A percentile compares a stretch with the other conserved stretches of the same genome.
phyloP scores from a whole-genome alignment of 495 filamentous ascomycete genomes.

The Penicillium fimorum region DNA sequence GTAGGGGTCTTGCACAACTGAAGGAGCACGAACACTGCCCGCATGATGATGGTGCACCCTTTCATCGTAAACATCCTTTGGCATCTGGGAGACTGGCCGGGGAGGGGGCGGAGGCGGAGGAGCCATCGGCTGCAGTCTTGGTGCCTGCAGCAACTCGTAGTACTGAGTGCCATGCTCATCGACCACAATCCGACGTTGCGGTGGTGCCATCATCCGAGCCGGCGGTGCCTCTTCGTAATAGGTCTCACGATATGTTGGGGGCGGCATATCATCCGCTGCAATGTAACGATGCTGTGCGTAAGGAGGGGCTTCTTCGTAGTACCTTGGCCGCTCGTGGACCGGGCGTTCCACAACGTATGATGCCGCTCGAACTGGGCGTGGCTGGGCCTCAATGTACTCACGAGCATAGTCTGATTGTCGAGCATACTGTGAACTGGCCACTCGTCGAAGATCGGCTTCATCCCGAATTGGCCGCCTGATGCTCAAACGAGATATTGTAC shows the following conservation, averaged over 20 bases:
- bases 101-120: slow-evolving; percentile 55
- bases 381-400: slow-evolving; percentile 44
- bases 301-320: slow-evolving; percentile 56
- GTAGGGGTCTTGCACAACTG: slow-evolving; percentile 44
- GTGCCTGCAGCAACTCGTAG: slow-evolving; percentile 54
- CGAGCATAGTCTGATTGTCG: slow-evolving; percentile 50
- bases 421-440: slow-evolving; percentile 57
- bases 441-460: slow-evolving; percentile 56
- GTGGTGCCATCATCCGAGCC: slow-evolving; percentile 55
- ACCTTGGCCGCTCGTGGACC: slow-evolving; percentile 45
- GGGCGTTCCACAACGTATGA: slow-evolving; percentile 61
- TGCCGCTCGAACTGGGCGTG: slow-evolving; percentile 53
- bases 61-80: slow-evolving; percentile 40
- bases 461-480: slow-evolving; percentile 47
- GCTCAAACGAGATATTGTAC: slow-evolving; percentile 43
- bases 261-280: slow-evolving; percentile 57
- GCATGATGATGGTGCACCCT: slow-evolving; percentile 29
- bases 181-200: slow-evolving; percentile 61
- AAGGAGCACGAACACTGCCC: slow-evolving; percentile 40
- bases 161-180: slow-evolving; percentile 72
- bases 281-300: slow-evolving; percentile 43
- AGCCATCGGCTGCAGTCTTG: slow-evolving; percentile 48
- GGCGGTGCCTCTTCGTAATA: slow-evolving; percentile 43
- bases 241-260: slow-evolving; percentile 50
- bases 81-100: slow-evolving; percentile 30